Evolutionary conservation across 2,329 filamentous ascomycete species (phyloP).

Genomic region (Colletotrichum coccodes): DNA sequence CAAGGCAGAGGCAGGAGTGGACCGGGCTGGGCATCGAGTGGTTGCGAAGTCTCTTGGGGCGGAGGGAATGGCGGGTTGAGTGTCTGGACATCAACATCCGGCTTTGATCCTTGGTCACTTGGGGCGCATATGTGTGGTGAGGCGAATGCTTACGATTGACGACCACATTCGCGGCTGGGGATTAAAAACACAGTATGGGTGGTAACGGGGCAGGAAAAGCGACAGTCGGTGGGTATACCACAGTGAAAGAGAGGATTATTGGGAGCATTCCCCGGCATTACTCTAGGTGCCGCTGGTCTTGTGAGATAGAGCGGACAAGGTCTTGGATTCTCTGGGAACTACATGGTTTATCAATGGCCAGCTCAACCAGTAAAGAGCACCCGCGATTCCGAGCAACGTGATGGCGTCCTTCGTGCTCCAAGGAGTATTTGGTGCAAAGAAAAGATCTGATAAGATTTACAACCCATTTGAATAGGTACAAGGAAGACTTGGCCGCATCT

Average conservation of each 20-base stretch:
- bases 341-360: no score
- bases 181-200: not conserved
- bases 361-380: not conserved
- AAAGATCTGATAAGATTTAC: not conserved
- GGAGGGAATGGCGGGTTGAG: conserved; percentile 88
- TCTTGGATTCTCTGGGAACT: not conserved
- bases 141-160: conserved; percentile 2
- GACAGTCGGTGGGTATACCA: conserved; percentile 1
- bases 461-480: not conserved
- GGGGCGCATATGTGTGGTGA: not conserved
- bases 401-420: not conserved
- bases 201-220: not conserved
- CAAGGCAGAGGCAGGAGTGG: conserved; percentile 70
- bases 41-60: conserved; percentile 83
- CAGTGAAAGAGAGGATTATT: not conserved
- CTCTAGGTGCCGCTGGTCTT: not conserved
- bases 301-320: not conserved
- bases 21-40: conserved; percentile 86
- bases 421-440: not conserved
- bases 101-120: conserved; percentile 59
- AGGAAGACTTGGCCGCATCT: not conserved
- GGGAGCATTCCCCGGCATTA: conserved; percentile 23
- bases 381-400: not conserved
- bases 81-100: conserved; percentile 90
- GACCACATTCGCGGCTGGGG: not conserved